Conservation (phyloP, 2,329 filamentous ascomycete species). For the Fusarium nanum region DNA sequence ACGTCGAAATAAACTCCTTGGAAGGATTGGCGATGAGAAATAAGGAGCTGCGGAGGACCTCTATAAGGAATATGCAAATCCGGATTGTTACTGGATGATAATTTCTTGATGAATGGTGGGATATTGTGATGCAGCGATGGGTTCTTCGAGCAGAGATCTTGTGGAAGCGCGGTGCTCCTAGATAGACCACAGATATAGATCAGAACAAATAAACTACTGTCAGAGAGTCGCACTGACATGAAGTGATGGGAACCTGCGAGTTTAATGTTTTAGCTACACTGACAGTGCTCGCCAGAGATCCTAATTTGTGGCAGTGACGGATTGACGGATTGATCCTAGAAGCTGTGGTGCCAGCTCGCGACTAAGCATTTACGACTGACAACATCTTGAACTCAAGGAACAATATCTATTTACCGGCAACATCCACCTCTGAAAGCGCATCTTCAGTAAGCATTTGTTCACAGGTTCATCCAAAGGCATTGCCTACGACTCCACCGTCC, state of each 20-base stretch:
- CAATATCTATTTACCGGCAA: fast-evolving
- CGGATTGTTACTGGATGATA: neutral
- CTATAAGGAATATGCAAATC: fast-evolving
- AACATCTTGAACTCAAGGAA: neutral
- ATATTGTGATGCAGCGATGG: neutral
- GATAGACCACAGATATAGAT: neutral
- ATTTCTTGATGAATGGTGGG: fast-evolving
- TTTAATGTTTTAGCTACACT: neutral
- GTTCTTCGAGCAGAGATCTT: neutral
- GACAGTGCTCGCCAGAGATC: neutral
- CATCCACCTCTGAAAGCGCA: fast-evolving
- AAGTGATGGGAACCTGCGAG: neutral
- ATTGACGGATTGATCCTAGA: neutral
- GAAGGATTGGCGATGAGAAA: fast-evolving
- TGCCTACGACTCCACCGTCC: fast-evolving
- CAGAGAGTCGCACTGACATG: neutral
- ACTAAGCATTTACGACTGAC: neutral
- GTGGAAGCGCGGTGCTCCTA: neutral
- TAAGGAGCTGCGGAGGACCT: neutral
- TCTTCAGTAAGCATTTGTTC: fast-evolving
- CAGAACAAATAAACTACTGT: neutral
- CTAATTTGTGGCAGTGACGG: neutral
- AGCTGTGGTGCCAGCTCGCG: fast-evolving
- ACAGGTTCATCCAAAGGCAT: neutral
- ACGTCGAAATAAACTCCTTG: neutral